These are phyloP conservation scores for Blastomyces percursus DNA, from an alignment of 2,329 filamentous ascomycete genomes.

Conservation along the genomic window DNA sequence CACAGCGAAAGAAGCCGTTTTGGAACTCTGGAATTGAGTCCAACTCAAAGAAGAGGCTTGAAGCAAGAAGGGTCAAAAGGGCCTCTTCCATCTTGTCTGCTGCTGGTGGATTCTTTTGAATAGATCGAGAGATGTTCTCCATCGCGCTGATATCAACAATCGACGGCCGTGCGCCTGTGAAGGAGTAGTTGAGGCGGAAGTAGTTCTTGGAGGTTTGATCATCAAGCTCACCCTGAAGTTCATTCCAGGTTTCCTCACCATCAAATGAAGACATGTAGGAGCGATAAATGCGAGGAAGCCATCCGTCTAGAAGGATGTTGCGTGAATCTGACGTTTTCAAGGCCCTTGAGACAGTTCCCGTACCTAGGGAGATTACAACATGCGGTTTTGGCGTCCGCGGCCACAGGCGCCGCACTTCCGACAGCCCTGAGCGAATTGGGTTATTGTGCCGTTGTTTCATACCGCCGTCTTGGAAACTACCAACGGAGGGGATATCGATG, in stretches of 20 bases:
- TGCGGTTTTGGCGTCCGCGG: not conserved
- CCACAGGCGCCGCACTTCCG: conserved; percentile 4
- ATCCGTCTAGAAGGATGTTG: not conserved
- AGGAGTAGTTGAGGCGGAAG: not conserved
- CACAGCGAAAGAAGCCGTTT: not conserved
- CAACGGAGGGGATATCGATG: not conserved
- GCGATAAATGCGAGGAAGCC: not conserved
- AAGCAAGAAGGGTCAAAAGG: not conserved
- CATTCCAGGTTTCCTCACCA: not conserved
- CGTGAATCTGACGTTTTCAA: not conserved
- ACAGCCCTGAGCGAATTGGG: not conserved
- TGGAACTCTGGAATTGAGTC: not conserved
- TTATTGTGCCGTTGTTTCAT: not conserved
- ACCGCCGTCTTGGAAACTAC: conserved; percentile 1
- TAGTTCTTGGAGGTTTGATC: not conserved
- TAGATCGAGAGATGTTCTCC: not conserved
- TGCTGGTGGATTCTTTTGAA: not conserved
- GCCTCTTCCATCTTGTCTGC: not conserved
- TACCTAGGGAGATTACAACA: not conserved
- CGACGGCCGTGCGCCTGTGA: not conserved
- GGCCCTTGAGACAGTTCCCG: not conserved
- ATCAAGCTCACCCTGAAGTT: not conserved
- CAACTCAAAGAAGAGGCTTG: not conserved
- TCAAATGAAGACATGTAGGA: not conserved
- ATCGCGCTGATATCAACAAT: not conserved